Base-by-base conservation (phyloP, 768 basidiomycete species). In the Trametes punicea region DNA sequence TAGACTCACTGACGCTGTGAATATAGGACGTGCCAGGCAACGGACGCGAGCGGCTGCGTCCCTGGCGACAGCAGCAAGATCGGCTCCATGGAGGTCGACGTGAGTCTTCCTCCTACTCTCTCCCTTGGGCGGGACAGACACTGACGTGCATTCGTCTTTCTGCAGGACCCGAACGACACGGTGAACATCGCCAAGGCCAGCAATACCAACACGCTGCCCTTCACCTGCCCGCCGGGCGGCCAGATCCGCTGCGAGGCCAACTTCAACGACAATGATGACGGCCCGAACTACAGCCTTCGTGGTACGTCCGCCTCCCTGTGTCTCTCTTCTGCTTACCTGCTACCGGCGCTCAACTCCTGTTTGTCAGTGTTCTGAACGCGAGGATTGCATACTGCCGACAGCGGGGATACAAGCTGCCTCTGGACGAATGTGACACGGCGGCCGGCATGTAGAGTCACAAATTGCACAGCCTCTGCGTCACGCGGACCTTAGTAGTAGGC, bases 241-340 rank as follows among this genome's bases (percentile, higher is more conserved):
- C 48, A 50, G 36, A 25, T 45, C 2, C 56, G 56, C 42, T 57
- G 56, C 56, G 42, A 57, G 56, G 56, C 49, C 3, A 57, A 57
- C 48, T 57, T 57, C 49, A 51, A 57, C 42, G 56, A 57, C 33
- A 57, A 36, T 42, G 29, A 51, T 42, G 56, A 57, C 31, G 56
- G 56, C 18, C 56, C 48, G 48, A 23, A 31, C 48, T 57, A 57
- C 46, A 52, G 52, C 48, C 55, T 53, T 18, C 49, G 51, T 10
- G 52, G 60, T 55, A 25, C 5, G 46, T 53, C 9, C 5, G 3
- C n/a, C n/a, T 13, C 9, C 16, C n/a, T n/a, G n/a, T n/a, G n/a
- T n/a, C n/a, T n/a, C n/a, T n/a, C n/a, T 15, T 48, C 21, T 18
- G 16, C 10, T 23, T 38, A 6, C 11, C n/a, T 13, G 8, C 16